These are phyloP conservation scores for Lasiodiplodia sp. DNA, from an alignment of 2,329 filamentous ascomycete genomes.

Conservation along the genomic window DNA sequence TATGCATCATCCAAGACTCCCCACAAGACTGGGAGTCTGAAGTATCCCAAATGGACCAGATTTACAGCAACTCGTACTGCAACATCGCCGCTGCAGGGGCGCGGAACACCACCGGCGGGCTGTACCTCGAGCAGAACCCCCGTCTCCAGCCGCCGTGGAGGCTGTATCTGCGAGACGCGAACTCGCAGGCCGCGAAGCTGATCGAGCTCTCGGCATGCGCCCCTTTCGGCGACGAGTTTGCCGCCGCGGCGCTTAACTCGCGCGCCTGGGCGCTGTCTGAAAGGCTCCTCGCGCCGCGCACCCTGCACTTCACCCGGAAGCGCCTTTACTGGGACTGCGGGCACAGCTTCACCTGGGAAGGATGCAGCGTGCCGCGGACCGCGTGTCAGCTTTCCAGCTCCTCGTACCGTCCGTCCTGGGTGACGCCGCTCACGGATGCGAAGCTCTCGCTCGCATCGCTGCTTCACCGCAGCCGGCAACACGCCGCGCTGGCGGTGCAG, in stretches of 20 bases:
- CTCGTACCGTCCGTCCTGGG: not conserved
- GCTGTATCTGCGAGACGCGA: not conserved
- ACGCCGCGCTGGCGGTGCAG: not conserved
- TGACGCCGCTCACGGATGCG: slow-evolving; percentile 1
- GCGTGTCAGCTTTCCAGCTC: not conserved
- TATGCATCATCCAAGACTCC: slow-evolving; percentile 33
- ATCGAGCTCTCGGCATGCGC: not conserved
- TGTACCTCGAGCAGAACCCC: slow-evolving; percentile 1
- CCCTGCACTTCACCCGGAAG: slow-evolving; percentile 42
- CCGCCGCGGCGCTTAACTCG: slow-evolving; percentile 24
- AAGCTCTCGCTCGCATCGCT: not conserved
- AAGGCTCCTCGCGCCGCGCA: slow-evolving; percentile 44
- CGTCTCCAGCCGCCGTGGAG: not conserved
- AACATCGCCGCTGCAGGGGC: not conserved
- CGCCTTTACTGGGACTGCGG: slow-evolving; percentile 49
- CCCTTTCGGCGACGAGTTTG: not conserved
- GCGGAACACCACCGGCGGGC: not conserved
- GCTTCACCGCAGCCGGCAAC: not conserved
- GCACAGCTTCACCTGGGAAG: slow-evolving; percentile 1
- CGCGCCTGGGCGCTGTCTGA: slow-evolving; percentile 47
- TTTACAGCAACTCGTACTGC: slow-evolving; percentile 5
- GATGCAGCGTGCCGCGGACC: not conserved
- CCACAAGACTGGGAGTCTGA: slow-evolving; percentile 26
- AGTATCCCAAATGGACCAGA: slow-evolving; percentile 7
- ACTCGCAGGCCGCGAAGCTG: not conserved